Evolutionary conservation across 1,284 basidiomycete genomes (phyloP), one percentile per base, ranked within the genome.

Genomic region (Phylloporus sp.): DNA sequence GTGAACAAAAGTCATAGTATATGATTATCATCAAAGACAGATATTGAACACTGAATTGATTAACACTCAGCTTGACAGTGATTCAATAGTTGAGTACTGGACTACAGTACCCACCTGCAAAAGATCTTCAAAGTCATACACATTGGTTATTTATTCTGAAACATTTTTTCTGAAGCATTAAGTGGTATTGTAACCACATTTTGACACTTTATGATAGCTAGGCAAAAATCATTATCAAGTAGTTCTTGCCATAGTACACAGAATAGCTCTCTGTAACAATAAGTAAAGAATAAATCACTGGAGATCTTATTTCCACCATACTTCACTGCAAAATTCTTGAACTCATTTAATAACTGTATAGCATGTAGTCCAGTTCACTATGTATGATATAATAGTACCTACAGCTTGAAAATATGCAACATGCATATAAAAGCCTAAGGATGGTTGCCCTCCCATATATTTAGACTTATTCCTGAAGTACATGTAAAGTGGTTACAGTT

Each of bases 41-140:
- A 62, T 8, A 72, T 65, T 8, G 64, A 24, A 51, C 66, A 69
- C 67, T 59, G 18, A 12, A 44, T 18, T 15, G 26, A 49, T 13
- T 13, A n/a, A 37, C 34, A 15, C 15, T 37, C n/a, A 37, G 34
- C 34, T 10, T 37, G 22, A n/a, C 18, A 44, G n/a, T n/a, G n/a
- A 44, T 44, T 10, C 11, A n/a, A 44, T 7, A n/a, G n/a, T 18
- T n/a, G n/a, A 44, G n/a, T 44, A 44, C 22, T n/a, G 20, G n/a
- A n/a, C n/a, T n/a, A n/a, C 18, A 44, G 4, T 11, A 47, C 46
- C 10, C 47, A 62, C 68, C 52, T 69, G 67, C 56, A 74, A 56
- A 17, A 74, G 56, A 53, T 74, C 69, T 52, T 74, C 62, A 46
- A 69, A 69, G 40, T 69, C 57, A 1, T 22, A 32, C 1, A 65